Percentiles rank a stretch among this genome's conserved stretches.
phyloP scores from a whole-genome alignment of 352 stramenopile genomes.

The Pilasporangium apinafurcum region DNA sequence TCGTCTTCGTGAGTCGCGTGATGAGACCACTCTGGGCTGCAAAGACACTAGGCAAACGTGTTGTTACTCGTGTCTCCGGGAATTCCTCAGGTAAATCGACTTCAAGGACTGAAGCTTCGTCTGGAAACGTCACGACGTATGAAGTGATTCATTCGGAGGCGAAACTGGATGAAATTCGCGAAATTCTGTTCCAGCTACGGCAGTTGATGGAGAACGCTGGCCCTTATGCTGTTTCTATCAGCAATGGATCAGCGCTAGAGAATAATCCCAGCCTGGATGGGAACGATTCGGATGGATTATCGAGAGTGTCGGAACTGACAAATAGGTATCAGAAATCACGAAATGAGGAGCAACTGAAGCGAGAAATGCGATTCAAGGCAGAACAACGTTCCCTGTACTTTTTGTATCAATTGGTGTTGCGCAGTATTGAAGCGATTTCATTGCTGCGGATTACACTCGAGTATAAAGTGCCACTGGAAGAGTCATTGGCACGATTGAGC shows the following conservation, averaged over 20 bases:
- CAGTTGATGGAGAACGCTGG: slow-evolving; percentile 76
- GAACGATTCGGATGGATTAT: slow-evolving; percentile 28
- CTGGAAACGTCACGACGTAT: slow-evolving; percentile 20
- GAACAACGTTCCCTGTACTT: slow-evolving; percentile 81
- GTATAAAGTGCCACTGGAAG: slow-evolving; percentile 63
- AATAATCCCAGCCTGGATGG: slow-evolving; percentile 47
- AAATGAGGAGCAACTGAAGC: slow-evolving; percentile 65
- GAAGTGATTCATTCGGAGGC: slow-evolving; percentile 35
- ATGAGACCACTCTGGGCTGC: slow-evolving; percentile 68
- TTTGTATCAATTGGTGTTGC: slow-evolving; percentile 68
- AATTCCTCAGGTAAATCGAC: slow-evolving; percentile 7
- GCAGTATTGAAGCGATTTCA: slow-evolving; percentile 76
- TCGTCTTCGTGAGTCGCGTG: slow-evolving; percentile 77
- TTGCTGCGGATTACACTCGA: slow-evolving; percentile 58
- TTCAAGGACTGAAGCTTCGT: slow-evolving; percentile 16
- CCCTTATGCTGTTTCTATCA: slow-evolving; percentile 74
- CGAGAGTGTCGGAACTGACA: slow-evolving; percentile 56
- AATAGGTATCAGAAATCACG: slow-evolving; percentile 67
- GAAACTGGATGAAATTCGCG: slow-evolving; percentile 63
- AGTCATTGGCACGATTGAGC: slow-evolving; percentile 49
- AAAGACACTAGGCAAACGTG: slow-evolving; percentile 47
- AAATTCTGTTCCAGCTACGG: slow-evolving; percentile 78
- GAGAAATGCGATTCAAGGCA: slow-evolving; percentile 70
- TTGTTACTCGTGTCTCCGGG: slow-evolving; percentile 13
- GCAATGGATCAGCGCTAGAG: slow-evolving; percentile 42